Evolutionary conservation across 495 filamentous ascomycete species (phyloP).

Genomic region (Neurospora discreta): DNA sequence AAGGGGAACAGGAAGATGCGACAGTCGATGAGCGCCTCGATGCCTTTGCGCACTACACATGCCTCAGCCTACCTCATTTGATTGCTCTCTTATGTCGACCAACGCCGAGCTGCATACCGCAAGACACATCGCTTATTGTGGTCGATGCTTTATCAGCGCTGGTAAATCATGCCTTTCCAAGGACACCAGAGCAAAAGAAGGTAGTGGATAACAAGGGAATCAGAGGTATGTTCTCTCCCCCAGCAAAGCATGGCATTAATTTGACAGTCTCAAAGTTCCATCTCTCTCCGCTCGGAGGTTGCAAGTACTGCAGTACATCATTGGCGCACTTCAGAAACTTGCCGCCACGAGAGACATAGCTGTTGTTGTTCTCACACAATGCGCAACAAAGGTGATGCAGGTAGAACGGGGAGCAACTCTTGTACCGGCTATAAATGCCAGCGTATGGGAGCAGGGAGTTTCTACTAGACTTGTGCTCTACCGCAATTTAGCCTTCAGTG

Average conservation of each 20-base stretch:
- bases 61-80: slow-evolving; percentile 60
- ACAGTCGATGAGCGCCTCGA: slow-evolving; percentile 1
- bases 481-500: slow-evolving; percentile 43
- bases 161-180: slow-evolving; percentile 63
- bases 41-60: slow-evolving; percentile 21
- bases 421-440: slow-evolving; percentile 54
- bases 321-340: slow-evolving; percentile 47
- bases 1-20: not conserved
- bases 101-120: slow-evolving; percentile 46
- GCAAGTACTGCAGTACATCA: slow-evolving; percentile 35
- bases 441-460: slow-evolving; percentile 60
- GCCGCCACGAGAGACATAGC: slow-evolving; percentile 58
- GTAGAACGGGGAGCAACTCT: slow-evolving; percentile 50
- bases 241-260: not conserved
- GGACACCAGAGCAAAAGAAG: slow-evolving; percentile 14
- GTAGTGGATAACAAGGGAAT: slow-evolving; percentile 10
- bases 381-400: slow-evolving; percentile 58
- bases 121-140: slow-evolving; percentile 52
- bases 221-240: slow-evolving; percentile 10
- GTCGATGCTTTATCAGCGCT: slow-evolving; percentile 66
- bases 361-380: slow-evolving; percentile 59
- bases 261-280: slow-evolving; percentile 18
- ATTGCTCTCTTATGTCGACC: slow-evolving; percentile 60
- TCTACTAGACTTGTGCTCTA: slow-evolving; percentile 60
- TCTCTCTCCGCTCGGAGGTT: slow-evolving; percentile 25